phyloP scores from a whole-genome alignment of 1,139 yeast genomes.

The Saccharomyces hybrid region DNA sequence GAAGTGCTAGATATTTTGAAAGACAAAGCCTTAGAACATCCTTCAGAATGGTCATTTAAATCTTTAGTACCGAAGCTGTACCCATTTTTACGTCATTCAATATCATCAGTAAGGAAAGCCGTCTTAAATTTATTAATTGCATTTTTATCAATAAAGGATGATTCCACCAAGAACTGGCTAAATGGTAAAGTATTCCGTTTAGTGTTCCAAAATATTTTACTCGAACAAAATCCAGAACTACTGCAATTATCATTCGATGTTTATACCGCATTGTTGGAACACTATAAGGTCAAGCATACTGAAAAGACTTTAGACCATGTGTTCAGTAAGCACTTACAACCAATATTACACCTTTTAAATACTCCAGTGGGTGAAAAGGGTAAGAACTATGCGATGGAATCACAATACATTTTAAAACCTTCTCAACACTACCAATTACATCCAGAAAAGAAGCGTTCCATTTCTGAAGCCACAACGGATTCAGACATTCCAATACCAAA shows the following conservation, averaged over 20 bases:
- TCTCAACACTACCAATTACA: slow-evolving; percentile 38
- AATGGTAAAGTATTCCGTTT: slow-evolving; percentile 65
- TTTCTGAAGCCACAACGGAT: slow-evolving; percentile 17
- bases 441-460: slow-evolving; percentile 29
- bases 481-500: slow-evolving; percentile 44
- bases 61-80: slow-evolving; percentile 81
- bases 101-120: slow-evolving; percentile 83
- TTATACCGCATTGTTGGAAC: slow-evolving; percentile 49
- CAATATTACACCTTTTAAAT: slow-evolving; percentile 65
- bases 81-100: slow-evolving; percentile 91
- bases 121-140: slow-evolving; percentile 76
- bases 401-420: slow-evolving; percentile 66
- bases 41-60: slow-evolving; percentile 50
- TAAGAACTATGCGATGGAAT: slow-evolving; percentile 78
- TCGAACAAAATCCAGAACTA: slow-evolving; percentile 80
- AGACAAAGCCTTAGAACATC: slow-evolving; percentile 44
- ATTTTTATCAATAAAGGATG: slow-evolving; percentile 64
- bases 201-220: slow-evolving; percentile 75
- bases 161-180: slow-evolving; percentile 67
- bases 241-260: slow-evolving; percentile 57
- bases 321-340: slow-evolving; percentile 47
- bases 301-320: slow-evolving; percentile 41
- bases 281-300: slow-evolving; percentile 36
- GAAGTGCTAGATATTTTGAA: slow-evolving; percentile 69
- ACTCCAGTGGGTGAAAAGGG: slow-evolving; percentile 95